phyloP scores from a whole-genome alignment of 352 stramenopile species.

The Phytopythium vexans region DNA sequence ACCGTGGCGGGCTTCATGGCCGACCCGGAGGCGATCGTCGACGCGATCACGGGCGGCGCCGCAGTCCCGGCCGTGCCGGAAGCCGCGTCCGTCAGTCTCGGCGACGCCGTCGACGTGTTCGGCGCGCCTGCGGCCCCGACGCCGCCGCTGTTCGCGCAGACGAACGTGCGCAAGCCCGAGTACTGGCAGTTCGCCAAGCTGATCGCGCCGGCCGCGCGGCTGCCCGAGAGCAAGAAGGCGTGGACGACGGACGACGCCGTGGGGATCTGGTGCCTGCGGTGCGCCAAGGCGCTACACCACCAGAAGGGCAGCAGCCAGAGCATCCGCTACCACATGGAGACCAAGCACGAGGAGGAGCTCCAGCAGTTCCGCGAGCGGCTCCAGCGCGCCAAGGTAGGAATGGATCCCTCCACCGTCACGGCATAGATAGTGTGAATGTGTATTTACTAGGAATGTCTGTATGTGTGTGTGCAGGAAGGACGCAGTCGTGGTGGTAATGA shows the following conservation, averaged over 20 bases:
- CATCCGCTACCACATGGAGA: constrained; percentile 64
- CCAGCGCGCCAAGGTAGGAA: constrained; percentile 3
- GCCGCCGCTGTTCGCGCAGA: constrained; percentile 41
- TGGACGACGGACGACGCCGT: constrained; percentile 45
- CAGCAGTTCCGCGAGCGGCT: constrained; percentile 4
- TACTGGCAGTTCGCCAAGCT: constrained; percentile 51
- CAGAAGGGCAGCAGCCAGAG: constrained; percentile 52
- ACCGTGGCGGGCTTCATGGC: too few relatives aligned
- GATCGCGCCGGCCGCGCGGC: constrained; percentile 7
- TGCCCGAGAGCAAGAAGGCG: constrained; percentile 27
- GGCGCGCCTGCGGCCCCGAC: not conserved
- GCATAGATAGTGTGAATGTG: too few relatives aligned
- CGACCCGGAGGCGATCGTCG: too few relatives aligned
- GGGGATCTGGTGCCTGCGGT: constrained; percentile 49
- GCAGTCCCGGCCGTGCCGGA: too few relatives aligned
- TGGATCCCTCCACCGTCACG: too few relatives aligned
- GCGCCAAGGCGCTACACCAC: constrained; percentile 25
- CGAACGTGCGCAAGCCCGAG: constrained; percentile 48
- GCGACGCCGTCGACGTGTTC: too few relatives aligned
- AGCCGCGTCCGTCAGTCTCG: too few relatives aligned
- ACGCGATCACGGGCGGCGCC: too few relatives aligned
- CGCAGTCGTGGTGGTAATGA: too few relatives aligned
- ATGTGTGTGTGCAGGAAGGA: too few relatives aligned
- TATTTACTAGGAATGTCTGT: too few relatives aligned
- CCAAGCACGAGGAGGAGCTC: constrained; percentile 40